Evolutionary conservation across 768 basidiomycete species (phyloP).

Genomic region (Xerocomus brunneocitrinus): DNA sequence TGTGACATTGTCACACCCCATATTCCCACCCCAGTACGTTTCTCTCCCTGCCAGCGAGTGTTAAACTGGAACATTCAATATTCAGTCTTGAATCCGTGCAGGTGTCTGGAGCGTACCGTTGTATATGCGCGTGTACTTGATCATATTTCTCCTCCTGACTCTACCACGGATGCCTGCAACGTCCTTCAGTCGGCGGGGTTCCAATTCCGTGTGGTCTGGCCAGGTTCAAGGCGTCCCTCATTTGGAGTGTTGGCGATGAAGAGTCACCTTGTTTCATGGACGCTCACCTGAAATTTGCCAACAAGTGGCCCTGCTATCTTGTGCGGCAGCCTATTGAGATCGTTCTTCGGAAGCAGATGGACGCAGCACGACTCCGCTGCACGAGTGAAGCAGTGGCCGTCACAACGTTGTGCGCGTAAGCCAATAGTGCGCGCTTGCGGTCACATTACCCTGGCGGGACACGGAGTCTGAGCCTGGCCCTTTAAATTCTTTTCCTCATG

Average conservation of each 20-base stretch:
- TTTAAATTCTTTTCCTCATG: background rate
- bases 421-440: conserved; percentile 25
- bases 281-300: background rate
- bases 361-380: background rate
- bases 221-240: background rate
- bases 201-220: background rate
- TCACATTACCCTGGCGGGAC: background rate
- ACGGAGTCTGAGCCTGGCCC: conserved; percentile 15
- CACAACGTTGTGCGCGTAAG: conserved; percentile 8
- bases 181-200: too few species aligned
- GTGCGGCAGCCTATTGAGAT: background rate
- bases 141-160: background rate
- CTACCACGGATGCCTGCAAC: too few species aligned
- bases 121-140: background rate
- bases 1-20: conserved; percentile 21
- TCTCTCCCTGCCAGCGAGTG: background rate
- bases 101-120: conserved; percentile 2
- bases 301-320: background rate
- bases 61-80: background rate
- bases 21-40: conserved; percentile 5
- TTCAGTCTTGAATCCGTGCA: conserved; percentile 1
- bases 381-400: conserved; percentile 6
- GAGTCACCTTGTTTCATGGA: conserved; percentile 3
- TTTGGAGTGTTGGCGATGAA: background rate
- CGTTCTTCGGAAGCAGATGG: conserved; percentile 3